phyloP scores from a whole-genome alignment of 257 asterid genomes.

The Salvia hispanica region DNA sequence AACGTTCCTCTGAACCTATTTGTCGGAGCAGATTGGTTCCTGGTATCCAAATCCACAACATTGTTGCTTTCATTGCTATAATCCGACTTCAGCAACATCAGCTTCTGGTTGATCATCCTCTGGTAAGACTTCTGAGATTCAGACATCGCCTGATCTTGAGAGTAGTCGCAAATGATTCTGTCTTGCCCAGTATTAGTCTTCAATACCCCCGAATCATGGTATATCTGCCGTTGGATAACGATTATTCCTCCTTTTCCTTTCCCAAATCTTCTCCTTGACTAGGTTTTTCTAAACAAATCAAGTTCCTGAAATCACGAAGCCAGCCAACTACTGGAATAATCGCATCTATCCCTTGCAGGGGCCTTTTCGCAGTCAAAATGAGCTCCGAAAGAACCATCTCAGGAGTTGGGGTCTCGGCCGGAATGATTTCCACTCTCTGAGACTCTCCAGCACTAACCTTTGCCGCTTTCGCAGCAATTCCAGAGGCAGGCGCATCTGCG shows the following conservation, averaged over 20 bases:
- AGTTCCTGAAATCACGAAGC: slow-evolving; percentile 54
- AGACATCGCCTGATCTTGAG: slow-evolving; percentile 42
- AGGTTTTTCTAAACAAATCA: slow-evolving; percentile 36
- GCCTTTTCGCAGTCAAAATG: slow-evolving; percentile 50
- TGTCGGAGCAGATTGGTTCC: slow-evolving; percentile 18
- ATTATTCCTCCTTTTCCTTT: slow-evolving; percentile 24
- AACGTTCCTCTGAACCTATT: slow-evolving; percentile 34
- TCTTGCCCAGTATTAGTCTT: slow-evolving; percentile 72
- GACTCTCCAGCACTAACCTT: slow-evolving; percentile 27
- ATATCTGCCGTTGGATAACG: slow-evolving; percentile 33
- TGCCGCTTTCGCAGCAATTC: not conserved
- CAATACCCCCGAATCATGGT: slow-evolving; percentile 41
- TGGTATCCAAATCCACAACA: slow-evolving; percentile 29
- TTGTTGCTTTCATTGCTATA: slow-evolving; percentile 27
- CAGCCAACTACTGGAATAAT: slow-evolving; percentile 40
- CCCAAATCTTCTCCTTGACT: slow-evolving; percentile 20
- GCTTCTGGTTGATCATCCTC: slow-evolving; percentile 34
- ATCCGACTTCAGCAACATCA: slow-evolving; percentile 28
- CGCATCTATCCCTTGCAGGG: slow-evolving; percentile 42
- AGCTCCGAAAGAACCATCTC: slow-evolving; percentile 58
- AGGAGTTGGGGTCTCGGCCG: slow-evolving; percentile 39
- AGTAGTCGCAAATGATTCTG: slow-evolving; percentile 45
- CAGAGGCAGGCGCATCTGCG: not conserved
- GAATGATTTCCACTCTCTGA: slow-evolving; percentile 32
- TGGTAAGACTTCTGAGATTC: slow-evolving; percentile 31